Conservation (phyloP, 1,139 yeast species). For the Geotrichum citri-aurantii region DNA sequence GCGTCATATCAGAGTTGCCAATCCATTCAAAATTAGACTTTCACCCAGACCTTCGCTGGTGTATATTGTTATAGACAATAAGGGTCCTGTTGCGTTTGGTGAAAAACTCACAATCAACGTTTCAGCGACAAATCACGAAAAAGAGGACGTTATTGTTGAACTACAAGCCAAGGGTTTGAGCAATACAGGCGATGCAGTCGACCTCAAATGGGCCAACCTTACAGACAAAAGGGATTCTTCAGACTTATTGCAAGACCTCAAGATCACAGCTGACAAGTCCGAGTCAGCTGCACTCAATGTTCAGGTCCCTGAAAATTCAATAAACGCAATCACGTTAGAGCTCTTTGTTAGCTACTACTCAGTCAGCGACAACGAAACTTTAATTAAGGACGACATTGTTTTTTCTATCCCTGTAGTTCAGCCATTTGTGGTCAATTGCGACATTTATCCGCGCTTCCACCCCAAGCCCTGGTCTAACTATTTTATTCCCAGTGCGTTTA, state of each 20-base stretch:
- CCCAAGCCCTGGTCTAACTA: constrained; percentile 35
- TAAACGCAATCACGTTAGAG: constrained; percentile 25
- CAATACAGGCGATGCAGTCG: constrained; percentile 16
- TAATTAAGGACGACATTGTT: constrained; percentile 27
- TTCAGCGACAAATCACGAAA: constrained; percentile 29
- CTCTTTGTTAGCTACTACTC: constrained; percentile 28
- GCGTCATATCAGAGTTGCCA: constrained; percentile 3
- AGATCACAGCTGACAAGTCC: constrained; percentile 1
- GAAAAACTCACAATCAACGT: constrained; percentile 26
- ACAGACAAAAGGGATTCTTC: neutral
- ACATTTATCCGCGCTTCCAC: constrained; percentile 32
- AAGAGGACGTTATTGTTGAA: constrained; percentile 25
- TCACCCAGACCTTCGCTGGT: constrained; percentile 32
- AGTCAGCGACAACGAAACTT: constrained; percentile 25
- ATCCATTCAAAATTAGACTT: constrained; percentile 17
- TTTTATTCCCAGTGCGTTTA: constrained; percentile 28
- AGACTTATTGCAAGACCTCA: constrained; percentile 8
- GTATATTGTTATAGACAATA: constrained; percentile 21
- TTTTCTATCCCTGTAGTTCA: constrained; percentile 29
- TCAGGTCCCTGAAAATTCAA: constrained; percentile 22
- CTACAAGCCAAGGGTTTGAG: constrained; percentile 23
- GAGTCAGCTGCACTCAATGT: constrained; percentile 19
- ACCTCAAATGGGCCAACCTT: constrained; percentile 17
- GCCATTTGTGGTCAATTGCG: constrained; percentile 35
- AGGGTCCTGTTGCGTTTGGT: constrained; percentile 29